phyloP scores from a whole-genome alignment of 306 rosid genomes.

The Lithocarpus polystachyus region DNA sequence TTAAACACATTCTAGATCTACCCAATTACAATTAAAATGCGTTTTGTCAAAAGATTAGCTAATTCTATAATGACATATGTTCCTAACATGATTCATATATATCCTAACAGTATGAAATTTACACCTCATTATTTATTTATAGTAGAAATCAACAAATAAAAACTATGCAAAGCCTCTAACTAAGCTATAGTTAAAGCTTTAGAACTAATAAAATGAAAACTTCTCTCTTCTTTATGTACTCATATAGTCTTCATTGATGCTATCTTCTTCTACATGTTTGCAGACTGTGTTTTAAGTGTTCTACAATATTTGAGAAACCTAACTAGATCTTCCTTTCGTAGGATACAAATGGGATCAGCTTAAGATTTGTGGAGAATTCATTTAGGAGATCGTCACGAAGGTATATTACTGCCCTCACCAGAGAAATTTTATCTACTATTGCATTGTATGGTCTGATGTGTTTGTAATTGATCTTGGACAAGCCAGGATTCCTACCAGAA shows the following conservation, averaged over 20 bases:
- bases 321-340: conserved; percentile 7
- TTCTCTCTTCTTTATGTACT: background rate
- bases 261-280: too few species aligned
- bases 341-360: conserved; percentile 5
- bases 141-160: background rate
- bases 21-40: too few species aligned
- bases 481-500: background rate
- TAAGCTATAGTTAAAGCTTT: background rate
- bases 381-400: conserved; percentile 25
- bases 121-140: background rate
- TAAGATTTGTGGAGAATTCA: conserved; percentile 33
- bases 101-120: too few species aligned
- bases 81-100: too few species aligned
- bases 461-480: conserved; percentile 8
- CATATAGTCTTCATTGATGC: background rate
- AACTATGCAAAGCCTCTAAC: background rate
- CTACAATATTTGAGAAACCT: background rate
- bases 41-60: too few species aligned
- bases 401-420: conserved; percentile 16
- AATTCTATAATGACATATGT: too few species aligned
- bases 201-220: background rate
- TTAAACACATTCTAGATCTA: too few species aligned
- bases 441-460: conserved; percentile 6
- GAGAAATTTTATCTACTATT: conserved; percentile 20
- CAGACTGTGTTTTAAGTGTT: conserved; percentile 6